These are phyloP conservation scores for Pseudonectria foliicola DNA, from an alignment of 2,329 filamentous ascomycete genomes.

Conservation along the genomic window DNA sequence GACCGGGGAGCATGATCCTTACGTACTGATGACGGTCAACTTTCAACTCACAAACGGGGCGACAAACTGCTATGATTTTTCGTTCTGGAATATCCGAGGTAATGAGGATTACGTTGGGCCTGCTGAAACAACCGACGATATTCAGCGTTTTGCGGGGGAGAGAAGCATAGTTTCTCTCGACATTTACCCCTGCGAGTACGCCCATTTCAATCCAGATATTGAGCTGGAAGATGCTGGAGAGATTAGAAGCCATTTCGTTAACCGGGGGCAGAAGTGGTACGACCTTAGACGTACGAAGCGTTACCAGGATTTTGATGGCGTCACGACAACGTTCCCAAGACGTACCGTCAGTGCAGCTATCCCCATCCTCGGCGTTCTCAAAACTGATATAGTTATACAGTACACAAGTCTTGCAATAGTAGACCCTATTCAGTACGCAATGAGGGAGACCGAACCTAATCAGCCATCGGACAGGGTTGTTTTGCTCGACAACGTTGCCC, in stretches of 20 bases:
- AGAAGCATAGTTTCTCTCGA: conserved; percentile 5
- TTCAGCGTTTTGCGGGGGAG: conserved; percentile 5
- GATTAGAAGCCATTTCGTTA: conserved; percentile 6
- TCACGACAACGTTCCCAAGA: conserved; percentile 2
- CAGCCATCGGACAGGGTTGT: too few species aligned
- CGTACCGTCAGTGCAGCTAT: neutral
- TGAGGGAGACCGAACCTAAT: neutral
- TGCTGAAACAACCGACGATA: neutral
- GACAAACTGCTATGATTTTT: neutral
- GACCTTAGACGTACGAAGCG: conserved; percentile 1
- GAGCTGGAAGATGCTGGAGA: neutral
- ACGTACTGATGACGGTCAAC: neutral
- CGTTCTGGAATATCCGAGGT: conserved; percentile 1
- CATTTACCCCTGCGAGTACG: conserved; percentile 8
- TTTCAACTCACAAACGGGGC: neutral
- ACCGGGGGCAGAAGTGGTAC: conserved; percentile 8
- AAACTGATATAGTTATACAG: neutral
- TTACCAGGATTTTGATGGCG: conserved; percentile 7
- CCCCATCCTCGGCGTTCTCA: neutral
- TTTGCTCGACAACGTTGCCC: neutral
- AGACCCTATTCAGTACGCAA: conserved; percentile 1
- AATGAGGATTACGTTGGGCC: conserved; percentile 1
- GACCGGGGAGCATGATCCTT: conserved; percentile 6
- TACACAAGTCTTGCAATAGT: conserved; percentile 2
- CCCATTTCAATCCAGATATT: conserved; percentile 1